Evolutionary conservation across 805 yeast genomes (phyloP).

Genomic region (Starmerella sirachaensis): DNA sequence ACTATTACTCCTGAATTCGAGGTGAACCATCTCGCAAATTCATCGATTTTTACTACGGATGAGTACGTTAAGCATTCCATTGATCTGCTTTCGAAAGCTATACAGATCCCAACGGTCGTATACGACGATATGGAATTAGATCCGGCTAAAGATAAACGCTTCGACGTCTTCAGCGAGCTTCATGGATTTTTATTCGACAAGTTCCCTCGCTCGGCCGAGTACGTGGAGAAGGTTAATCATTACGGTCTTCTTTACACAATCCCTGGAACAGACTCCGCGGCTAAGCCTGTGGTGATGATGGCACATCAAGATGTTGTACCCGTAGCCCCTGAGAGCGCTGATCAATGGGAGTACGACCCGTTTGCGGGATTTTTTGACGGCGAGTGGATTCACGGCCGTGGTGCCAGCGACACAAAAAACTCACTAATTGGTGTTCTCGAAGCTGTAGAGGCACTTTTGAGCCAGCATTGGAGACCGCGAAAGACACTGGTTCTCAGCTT

Average conservation of each 20-base stretch:
- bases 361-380: constrained; percentile 57
- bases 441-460: constrained; percentile 44
- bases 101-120: constrained; percentile 53
- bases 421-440: constrained; percentile 48
- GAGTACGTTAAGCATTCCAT: constrained; percentile 14
- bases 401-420: constrained; percentile 62
- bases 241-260: constrained; percentile 52
- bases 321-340: constrained; percentile 40
- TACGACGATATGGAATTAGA: constrained; percentile 40
- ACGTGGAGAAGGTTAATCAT: constrained; percentile 42
- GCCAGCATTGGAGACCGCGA: constrained; percentile 39
- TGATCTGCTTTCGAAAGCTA: constrained; percentile 34
- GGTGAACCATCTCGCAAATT: constrained; percentile 5
- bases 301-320: constrained; percentile 77
- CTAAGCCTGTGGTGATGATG: constrained; percentile 55
- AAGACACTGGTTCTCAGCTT: constrained; percentile 50
- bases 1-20: constrained; percentile 8
- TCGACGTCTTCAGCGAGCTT: constrained; percentile 38
- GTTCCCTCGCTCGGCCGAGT: constrained; percentile 43
- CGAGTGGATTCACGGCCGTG: constrained; percentile 54
- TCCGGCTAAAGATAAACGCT: constrained; percentile 41
- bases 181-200: constrained; percentile 42
- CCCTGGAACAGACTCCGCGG: constrained; percentile 38
- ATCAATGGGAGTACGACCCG: constrained; percentile 53
- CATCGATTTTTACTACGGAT: constrained; percentile 7